phyloP scores from a whole-genome alignment of 805 yeast genomes.

The Cyberlindnera nakhonratchasimensis region DNA sequence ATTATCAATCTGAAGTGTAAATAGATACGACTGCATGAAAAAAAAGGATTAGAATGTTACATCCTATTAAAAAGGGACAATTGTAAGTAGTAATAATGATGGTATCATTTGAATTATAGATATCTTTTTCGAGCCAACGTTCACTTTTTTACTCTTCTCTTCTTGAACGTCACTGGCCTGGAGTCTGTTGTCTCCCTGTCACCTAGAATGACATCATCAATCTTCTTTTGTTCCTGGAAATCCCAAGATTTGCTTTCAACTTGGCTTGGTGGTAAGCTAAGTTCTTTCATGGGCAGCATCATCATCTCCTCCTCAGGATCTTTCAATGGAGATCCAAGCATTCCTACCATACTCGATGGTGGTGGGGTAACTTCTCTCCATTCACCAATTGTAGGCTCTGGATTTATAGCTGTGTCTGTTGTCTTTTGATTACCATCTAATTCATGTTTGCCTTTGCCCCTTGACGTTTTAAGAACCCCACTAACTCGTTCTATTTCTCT shows the following conservation, averaged over 20 bases:
- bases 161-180: slow-evolving; percentile 20
- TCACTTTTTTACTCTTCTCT: slow-evolving; percentile 17
- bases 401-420: not conserved
- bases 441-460: slow-evolving; percentile 5
- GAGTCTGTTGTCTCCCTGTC: slow-evolving; percentile 17
- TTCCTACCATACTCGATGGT: not conserved
- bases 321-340: slow-evolving; percentile 5
- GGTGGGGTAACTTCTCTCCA: slow-evolving; percentile 15
- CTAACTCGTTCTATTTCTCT: slow-evolving; percentile 20
- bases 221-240: slow-evolving; percentile 17
- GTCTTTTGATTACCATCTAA: not conserved
- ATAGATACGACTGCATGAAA: slow-evolving; percentile 14
- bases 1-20: slow-evolving; percentile 4
- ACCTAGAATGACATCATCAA: slow-evolving; percentile 11
- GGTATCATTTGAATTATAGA: not conserved
- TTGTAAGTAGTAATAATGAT: too few relatives aligned
- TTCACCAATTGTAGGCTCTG: slow-evolving; percentile 13
- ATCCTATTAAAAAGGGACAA: too few relatives aligned
- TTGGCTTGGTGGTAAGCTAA: slow-evolving; percentile 18
- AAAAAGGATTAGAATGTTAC: too few relatives aligned
- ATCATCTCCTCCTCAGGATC: slow-evolving; percentile 7
- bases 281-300: not conserved
- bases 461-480: slow-evolving; percentile 5
- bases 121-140: not conserved
- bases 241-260: slow-evolving; percentile 30